Conservation (phyloP, 2,329 filamentous ascomycete species). For the Fusarium abutilonis region DNA sequence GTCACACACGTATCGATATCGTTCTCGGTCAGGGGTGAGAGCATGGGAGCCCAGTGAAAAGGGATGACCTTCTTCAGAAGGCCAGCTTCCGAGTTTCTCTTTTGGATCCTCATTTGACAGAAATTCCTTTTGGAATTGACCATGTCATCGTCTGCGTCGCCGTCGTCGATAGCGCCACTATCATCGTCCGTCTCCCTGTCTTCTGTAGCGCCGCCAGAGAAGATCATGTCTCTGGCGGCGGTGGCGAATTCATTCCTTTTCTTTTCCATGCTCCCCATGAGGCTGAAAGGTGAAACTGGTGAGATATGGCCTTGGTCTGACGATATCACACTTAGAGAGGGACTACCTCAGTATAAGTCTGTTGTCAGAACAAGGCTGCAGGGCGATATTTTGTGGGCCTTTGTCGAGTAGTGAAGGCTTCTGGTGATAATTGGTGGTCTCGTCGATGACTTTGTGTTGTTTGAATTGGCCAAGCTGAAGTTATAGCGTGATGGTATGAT, state of each 20-base stretch:
- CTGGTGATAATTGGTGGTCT: slow-evolving; percentile 10
- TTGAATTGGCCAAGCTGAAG: slow-evolving; percentile 12
- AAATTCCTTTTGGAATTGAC: slow-evolving; percentile 53
- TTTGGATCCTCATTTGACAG: slow-evolving; percentile 53
- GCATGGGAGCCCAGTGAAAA: slow-evolving; percentile 68
- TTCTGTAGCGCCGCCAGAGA: slow-evolving; percentile 30
- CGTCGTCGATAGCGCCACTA: slow-evolving; percentile 53
- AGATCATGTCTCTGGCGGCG: slow-evolving; percentile 44
- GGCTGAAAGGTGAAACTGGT: background rate
- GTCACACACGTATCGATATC: slow-evolving; percentile 69
- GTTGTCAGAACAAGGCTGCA: slow-evolving; percentile 16
- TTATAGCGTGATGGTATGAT: slow-evolving; percentile 28
- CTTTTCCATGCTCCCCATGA: slow-evolving; percentile 29
- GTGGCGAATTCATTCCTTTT: slow-evolving; percentile 45
- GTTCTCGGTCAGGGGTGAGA: slow-evolving; percentile 74
- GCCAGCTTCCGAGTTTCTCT: slow-evolving; percentile 46
- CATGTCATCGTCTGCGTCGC: slow-evolving; percentile 53
- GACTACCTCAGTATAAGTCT: slow-evolving; percentile 28
- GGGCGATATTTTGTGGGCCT: slow-evolving; percentile 14
- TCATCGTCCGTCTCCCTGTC: slow-evolving; percentile 33
- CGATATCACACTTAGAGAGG: slow-evolving; percentile 5
- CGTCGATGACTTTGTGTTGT: slow-evolving; percentile 9
- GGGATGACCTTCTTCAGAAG: slow-evolving; percentile 58
- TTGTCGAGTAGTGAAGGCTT: slow-evolving; percentile 12
- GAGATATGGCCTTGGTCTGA: background rate